These are phyloP conservation scores for Poa annua DNA, from an alignment of 176 grass and related monocot genomes.

Conservation along the genomic window DNA sequence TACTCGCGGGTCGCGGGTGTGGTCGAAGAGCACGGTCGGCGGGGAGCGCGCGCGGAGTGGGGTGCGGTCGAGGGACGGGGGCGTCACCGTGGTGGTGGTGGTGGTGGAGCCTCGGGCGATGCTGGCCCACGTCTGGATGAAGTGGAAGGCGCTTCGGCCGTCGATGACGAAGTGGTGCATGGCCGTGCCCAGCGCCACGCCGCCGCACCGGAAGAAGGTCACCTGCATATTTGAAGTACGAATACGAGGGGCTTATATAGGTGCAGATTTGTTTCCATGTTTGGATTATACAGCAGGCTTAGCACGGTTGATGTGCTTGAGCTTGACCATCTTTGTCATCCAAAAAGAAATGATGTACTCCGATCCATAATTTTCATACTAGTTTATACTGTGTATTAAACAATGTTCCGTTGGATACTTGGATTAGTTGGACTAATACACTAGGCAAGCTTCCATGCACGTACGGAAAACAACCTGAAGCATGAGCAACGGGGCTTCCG, in stretches of 20 bases:
- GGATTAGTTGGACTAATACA: neutral
- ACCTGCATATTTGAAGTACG: conserved; percentile 30
- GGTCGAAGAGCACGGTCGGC: conserved; percentile 33
- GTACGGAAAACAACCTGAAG: conserved; percentile 46
- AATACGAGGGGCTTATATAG: neutral
- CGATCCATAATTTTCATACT: neutral
- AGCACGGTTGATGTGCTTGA: conserved; percentile 9
- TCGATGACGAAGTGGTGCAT: conserved; percentile 67
- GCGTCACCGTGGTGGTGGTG: neutral
- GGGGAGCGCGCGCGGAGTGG: conserved; percentile 42
- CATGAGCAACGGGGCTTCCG: conserved; percentile 38
- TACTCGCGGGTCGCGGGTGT: conserved; percentile 55
- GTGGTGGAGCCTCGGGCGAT: conserved; percentile 39
- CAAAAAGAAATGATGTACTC: neutral
- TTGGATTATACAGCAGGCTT: neutral
- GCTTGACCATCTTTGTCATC: conserved; percentile 1
- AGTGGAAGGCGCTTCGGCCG: conserved; percentile 57
- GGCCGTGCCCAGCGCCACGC: conserved; percentile 59
- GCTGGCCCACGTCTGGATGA: conserved; percentile 59
- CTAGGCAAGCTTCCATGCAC: neutral
- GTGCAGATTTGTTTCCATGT: neutral
- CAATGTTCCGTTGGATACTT: neutral
- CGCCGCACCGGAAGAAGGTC: conserved; percentile 57
- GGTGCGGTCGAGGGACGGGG: conserved; percentile 54
- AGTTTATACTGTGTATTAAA: neutral